Evolutionary conservation across 495 filamentous ascomycete genomes (phyloP), one percentile per base, ranked within the genome.

Genomic region (Podospora pseudopauciseta): DNA sequence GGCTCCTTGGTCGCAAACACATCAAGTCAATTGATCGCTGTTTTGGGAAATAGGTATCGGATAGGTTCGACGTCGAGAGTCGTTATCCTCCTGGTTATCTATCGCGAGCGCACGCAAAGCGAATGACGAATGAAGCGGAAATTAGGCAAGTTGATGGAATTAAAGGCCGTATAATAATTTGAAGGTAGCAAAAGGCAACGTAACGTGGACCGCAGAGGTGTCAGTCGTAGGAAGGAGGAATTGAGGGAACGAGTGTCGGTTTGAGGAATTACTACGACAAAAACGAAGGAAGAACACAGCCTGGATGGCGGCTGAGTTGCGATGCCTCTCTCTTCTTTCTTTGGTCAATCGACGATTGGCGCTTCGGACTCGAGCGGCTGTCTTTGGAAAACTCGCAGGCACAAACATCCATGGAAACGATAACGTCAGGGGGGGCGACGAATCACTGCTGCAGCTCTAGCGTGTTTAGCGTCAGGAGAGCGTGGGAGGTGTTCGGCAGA

Each of bases 231-330:
- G 59, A 32, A 32, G 30, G 30, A 5, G 30, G 20, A 34, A 20
- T 62, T n/a, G 32, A 49, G 65, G 49, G 67, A 76, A 72, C 71
- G 76, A 78, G 62, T 69, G 74, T 76, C n/a, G 61, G 56, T 19
- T 61, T 53, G 65, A 64, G 62, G 64, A 60, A 32, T 32, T 32
- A 32, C 68, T 67, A 64, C 56, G 23, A 23, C 23, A 23, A 68
- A 60, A 75, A 71, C 76, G 74, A 78, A 68, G 64, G 74, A 63
- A 63, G 64, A 72, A 72, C 59, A 65, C 69, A 71, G 67, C 68
- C 68, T 70, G 68, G 60, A 23, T 23, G 23, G 71, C 61, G 71
- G 74, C 71, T 78, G 76, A 66, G 72, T 74, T 55, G 69, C 68
- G 70, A 54, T 70, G 66, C 9, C 19, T 44, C 30, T 30, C 20